These are phyloP conservation scores for Fusarium dlaminii DNA, from an alignment of 2,329 filamentous ascomycete genomes.

Conservation along the genomic window DNA sequence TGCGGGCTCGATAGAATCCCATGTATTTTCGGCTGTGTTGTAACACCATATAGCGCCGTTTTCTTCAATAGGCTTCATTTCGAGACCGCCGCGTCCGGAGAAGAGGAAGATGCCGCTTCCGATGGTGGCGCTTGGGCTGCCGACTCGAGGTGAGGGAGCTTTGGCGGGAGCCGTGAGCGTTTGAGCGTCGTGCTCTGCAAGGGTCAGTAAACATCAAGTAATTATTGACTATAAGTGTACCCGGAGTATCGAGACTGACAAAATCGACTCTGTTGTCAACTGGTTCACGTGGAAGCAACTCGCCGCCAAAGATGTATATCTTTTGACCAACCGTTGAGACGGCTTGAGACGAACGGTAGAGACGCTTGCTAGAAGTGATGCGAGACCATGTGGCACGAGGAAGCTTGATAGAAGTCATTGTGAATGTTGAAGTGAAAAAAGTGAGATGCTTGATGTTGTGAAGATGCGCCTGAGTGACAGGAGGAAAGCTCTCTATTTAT, in stretches of 20 bases:
- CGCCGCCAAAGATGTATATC: not conserved
- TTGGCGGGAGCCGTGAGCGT: not conserved
- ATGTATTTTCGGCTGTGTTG: not conserved
- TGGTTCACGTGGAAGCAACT: not conserved
- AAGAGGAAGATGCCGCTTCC: not conserved
- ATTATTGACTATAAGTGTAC: accelerated
- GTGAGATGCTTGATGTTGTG: accelerated
- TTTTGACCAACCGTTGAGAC: not conserved
- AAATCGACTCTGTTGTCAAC: not conserved
- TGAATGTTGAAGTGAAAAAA: accelerated
- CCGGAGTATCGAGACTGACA: accelerated
- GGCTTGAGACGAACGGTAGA: not conserved
- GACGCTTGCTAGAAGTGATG: not conserved
- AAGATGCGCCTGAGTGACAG: accelerated
- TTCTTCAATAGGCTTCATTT: not conserved
- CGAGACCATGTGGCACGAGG: not conserved
- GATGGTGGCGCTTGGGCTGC: not conserved
- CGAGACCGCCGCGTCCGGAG: not conserved
- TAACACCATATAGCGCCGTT: not conserved
- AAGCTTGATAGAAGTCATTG: not conserved
- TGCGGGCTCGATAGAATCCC: not conserved
- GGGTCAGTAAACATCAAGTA: accelerated
- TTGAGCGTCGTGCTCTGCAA: not conserved
- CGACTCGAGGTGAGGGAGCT: not conserved
- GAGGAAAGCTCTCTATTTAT: not conserved